These are phyloP conservation scores for Helenozyma baotianmanensis DNA, from an alignment of 805 yeast species.

Conservation along the genomic window DNA sequence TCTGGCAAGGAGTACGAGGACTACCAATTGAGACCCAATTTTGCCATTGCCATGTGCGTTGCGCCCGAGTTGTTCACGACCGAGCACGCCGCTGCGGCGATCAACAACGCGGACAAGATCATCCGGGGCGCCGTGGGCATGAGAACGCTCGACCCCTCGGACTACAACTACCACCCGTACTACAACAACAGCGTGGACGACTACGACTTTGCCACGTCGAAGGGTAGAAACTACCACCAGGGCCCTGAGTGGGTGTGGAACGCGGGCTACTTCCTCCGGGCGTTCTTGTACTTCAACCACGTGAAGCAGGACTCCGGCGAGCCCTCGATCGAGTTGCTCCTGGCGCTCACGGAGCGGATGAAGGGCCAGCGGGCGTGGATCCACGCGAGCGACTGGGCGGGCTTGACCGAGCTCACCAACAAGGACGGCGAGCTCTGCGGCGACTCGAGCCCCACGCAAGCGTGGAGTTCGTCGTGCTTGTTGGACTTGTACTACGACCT, in stretches of 20 bases:
- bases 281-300: conserved; percentile 55
- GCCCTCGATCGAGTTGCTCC: conserved; percentile 51
- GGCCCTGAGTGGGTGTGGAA: conserved; percentile 99
- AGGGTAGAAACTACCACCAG: conserved; percentile 96
- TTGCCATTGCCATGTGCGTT: conserved; percentile 87
- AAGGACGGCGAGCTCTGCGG: conserved; percentile 75
- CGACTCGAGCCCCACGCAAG: conserved; percentile 94
- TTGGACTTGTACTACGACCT: conserved; percentile 73
- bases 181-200: conserved; percentile 77
- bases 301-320: conserved; percentile 31
- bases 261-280: conserved; percentile 81
- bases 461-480: conserved; percentile 90
- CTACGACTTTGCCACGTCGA: conserved; percentile 84
- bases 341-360: conserved; percentile 57
- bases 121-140: conserved; percentile 90
- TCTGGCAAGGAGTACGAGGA: conserved; percentile 90
- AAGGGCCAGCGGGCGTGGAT: conserved; percentile 68
- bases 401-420: conserved; percentile 87
- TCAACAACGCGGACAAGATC: conserved; percentile 64
- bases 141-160: conserved; percentile 89
- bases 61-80: conserved; percentile 87
- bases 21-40: conserved; percentile 88
- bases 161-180: conserved; percentile 86
- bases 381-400: conserved; percentile 81
- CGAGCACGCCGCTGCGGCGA: conserved; percentile 56